phyloP scores from a whole-genome alignment of 1,284 basidiomycete genomes.

The Rhodotorula glutinis region DNA sequence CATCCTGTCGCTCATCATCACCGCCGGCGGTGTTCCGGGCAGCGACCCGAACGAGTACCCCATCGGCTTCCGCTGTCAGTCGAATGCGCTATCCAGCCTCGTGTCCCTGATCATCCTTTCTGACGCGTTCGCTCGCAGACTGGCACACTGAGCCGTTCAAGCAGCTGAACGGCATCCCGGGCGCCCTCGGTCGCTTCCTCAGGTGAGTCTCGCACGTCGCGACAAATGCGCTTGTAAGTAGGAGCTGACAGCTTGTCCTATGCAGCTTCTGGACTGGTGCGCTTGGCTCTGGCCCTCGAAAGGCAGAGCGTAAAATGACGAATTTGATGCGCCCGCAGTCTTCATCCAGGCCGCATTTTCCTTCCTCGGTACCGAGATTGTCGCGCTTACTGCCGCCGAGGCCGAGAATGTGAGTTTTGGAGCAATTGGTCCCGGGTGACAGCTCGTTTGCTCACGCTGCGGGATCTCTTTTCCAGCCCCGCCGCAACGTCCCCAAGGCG shows the following conservation, averaged over 20 bases:
- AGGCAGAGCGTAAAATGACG: too few species aligned
- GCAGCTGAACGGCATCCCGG: slow-evolving; percentile 45
- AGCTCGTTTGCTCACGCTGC: too few species aligned
- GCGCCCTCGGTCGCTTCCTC: slow-evolving; percentile 48
- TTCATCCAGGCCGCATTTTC: slow-evolving; percentile 48
- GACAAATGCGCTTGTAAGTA: too few species aligned
- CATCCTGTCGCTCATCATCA: slow-evolving; percentile 53
- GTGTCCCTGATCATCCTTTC: slow-evolving; percentile 52
- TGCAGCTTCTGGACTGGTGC: slow-evolving; percentile 17
- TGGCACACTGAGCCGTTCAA: slow-evolving; percentile 65
- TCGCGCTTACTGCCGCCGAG: slow-evolving; percentile 62
- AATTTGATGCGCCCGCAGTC: background rate
- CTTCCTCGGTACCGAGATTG: slow-evolving; percentile 74
- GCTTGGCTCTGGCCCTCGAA: too few species aligned
- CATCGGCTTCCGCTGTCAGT: slow-evolving; percentile 47
- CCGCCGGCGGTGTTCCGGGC: slow-evolving; percentile 55
- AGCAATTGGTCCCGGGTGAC: too few species aligned
- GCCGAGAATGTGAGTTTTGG: slow-evolving; percentile 40
- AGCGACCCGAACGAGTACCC: slow-evolving; percentile 58
- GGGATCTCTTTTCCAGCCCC: slow-evolving; percentile 45
- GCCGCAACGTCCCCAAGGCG: slow-evolving; percentile 71
- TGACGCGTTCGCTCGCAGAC: slow-evolving; percentile 47
- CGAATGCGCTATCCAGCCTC: slow-evolving; percentile 57
- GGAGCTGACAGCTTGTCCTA: background rate
- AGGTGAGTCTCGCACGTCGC: background rate